Percentiles rank a stretch among this genome's conserved stretches.
These are phyloP conservation scores for Furcasterigmium furcatum DNA, from an alignment of 2,329 filamentous ascomycete genomes.

Conservation along the genomic window DNA sequence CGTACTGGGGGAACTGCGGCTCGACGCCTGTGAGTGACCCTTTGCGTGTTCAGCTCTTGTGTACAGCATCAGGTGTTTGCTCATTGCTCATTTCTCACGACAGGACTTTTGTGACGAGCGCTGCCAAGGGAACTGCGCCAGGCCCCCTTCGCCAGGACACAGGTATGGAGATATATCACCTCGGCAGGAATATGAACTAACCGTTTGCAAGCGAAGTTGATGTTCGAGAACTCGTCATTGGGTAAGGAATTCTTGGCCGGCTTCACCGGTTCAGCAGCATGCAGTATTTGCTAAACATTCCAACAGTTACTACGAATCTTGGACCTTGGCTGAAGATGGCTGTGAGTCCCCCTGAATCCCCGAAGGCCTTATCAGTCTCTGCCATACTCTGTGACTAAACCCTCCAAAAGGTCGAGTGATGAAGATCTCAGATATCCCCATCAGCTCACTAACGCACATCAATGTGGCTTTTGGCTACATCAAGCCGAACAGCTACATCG, in stretches of 20 bases:
- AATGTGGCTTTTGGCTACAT: conserved; percentile 29
- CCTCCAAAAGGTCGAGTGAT: conserved; percentile 19
- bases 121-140: conserved; percentile 27
- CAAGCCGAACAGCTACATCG: conserved; percentile 22
- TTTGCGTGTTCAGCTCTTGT: too few species aligned
- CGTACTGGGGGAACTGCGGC: background rate
- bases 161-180: background rate
- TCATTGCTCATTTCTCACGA: too few species aligned
- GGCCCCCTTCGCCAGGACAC: conserved; percentile 6
- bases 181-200: background rate
- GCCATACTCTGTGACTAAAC: background rate
- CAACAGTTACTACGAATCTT: conserved; percentile 26
- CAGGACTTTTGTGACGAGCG: conserved; percentile 3
- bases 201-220: conserved; percentile 3
- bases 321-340: conserved; percentile 7
- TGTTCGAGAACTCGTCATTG: conserved; percentile 16
- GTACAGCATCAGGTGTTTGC: too few species aligned
- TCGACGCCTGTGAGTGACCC: background rate
- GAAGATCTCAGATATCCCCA: conserved; percentile 17
- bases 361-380: too few species aligned
- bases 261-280: too few species aligned
- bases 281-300: too few species aligned
- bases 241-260: too few species aligned
- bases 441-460: conserved; percentile 23
- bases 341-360: background rate